A percentile compares a stretch with the other conserved stretches of the same genome.
These are phyloP conservation scores for Plasmodium inui DNA, from an alignment of 169 alveolate genomes.

Conservation along the genomic window DNA sequence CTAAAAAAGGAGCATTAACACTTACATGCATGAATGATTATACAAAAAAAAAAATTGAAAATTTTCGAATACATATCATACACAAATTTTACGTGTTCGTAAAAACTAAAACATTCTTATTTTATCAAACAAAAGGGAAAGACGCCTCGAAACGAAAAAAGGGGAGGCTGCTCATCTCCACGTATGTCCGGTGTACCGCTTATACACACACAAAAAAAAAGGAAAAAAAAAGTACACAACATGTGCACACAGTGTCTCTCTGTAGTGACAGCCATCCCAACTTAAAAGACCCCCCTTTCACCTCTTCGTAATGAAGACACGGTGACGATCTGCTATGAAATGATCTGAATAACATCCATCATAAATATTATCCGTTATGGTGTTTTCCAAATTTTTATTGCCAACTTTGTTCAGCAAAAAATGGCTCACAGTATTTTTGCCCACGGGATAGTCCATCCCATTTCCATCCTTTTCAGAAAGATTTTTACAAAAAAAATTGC, in stretches of 20 bases:
- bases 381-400: neutral
- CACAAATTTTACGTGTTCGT: neutral
- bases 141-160: no score
- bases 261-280: neutral
- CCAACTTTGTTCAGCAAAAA: neutral
- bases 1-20: neutral
- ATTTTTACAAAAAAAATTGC: neutral
- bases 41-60: conserved; percentile 30
- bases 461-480: neutral
- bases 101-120: neutral
- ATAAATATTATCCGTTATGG: neutral
- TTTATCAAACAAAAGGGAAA: neutral
- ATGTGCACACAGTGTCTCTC: neutral
- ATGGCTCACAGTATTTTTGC: neutral
- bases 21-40: neutral
- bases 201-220: neutral
- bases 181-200: neutral
- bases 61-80: conserved; percentile 12
- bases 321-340: neutral
- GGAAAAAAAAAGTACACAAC: neutral
- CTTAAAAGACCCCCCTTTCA: neutral
- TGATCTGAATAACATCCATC: neutral
- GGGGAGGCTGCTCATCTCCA: neutral
- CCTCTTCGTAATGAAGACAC: neutral
- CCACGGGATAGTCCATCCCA: neutral